Evolutionary conservation across 2,329 filamentous ascomycete genomes (phyloP).

Genomic region (Albifimbria verrucaria): DNA sequence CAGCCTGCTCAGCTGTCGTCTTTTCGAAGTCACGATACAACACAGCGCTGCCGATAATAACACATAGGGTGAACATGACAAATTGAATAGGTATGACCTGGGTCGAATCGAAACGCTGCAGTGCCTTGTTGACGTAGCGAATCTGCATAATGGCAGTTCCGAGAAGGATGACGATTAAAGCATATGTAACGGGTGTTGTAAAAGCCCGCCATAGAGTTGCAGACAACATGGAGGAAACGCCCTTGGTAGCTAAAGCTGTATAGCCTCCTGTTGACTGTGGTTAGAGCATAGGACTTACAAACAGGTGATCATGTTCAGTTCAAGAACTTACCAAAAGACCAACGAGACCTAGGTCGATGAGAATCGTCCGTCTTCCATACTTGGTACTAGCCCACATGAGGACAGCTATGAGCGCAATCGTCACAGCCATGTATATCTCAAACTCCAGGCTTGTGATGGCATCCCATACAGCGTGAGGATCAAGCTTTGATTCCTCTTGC

Average conservation of each 20-base stretch:
- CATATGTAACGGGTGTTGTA: conserved; percentile 87
- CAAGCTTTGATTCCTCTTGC: conserved; percentile 83
- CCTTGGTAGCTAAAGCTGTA: conserved; percentile 95
- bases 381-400: conserved; percentile 80
- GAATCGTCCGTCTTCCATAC: conserved; percentile 81
- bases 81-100: conserved; percentile 98
- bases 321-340: conserved; percentile 71
- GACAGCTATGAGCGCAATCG: conserved; percentile 65
- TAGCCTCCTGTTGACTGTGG: conserved; percentile 67
- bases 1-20: conserved; percentile 67
- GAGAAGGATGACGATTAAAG: conserved; percentile 74
- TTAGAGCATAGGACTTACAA: conserved; percentile 6
- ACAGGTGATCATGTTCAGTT: no score
- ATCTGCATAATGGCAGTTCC: conserved; percentile 93
- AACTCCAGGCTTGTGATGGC: conserved; percentile 88
- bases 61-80: conserved; percentile 91
- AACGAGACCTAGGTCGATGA: conserved; percentile 91
- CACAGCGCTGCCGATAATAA: conserved; percentile 90
- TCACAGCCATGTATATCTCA: conserved; percentile 82
- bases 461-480: conserved; percentile 84
- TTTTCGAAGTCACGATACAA: conserved; percentile 94
- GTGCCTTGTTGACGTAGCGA: conserved; percentile 82
- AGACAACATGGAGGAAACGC: conserved; percentile 90
- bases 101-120: conserved; percentile 94
- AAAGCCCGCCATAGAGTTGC: conserved; percentile 86